Conservation (phyloP, 1,284 basidiomycete species). For the Hortiboletus rubellus region DNA sequence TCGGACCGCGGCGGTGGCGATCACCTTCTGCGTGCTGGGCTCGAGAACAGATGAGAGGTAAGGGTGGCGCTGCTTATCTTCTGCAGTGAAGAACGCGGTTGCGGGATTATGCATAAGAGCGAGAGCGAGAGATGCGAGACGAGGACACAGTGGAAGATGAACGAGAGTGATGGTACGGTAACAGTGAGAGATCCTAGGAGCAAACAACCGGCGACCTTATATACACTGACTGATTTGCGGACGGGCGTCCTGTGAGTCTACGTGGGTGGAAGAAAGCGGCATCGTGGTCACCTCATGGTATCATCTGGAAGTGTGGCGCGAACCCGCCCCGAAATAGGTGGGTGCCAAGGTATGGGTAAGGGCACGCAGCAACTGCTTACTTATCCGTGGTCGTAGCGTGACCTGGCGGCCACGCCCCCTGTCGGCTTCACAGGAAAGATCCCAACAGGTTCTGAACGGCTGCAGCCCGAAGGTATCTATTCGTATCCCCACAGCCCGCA, state of each 20-base stretch:
- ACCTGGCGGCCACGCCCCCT: conserved; percentile 19
- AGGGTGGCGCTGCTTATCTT: conserved; percentile 40
- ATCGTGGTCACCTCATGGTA: conserved; percentile 37
- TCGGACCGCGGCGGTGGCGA: conserved; percentile 39
- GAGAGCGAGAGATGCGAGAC: conserved; percentile 1
- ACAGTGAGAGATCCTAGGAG: conserved; percentile 17
- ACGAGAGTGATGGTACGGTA: conserved; percentile 21
- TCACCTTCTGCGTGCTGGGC: conserved; percentile 36
- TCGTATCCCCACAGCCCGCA: conserved; percentile 30
- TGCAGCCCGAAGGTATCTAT: conserved; percentile 24
- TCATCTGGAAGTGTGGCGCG: conserved; percentile 34
- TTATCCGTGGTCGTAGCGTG: conserved; percentile 17
- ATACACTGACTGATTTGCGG: conserved; percentile 31
- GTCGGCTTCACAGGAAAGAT: conserved; percentile 22
- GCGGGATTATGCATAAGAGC: conserved; percentile 32
- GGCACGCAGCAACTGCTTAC: conserved; percentile 24
- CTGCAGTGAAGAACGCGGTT: conserved; percentile 37
- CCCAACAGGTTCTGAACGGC: conserved; percentile 16
- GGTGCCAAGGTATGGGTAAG: conserved; percentile 29
- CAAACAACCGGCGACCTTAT: conserved; percentile 27
- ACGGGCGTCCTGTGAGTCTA: conserved; percentile 22
- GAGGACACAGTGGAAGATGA: conserved; percentile 9
- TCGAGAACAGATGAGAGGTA: conserved; percentile 41
- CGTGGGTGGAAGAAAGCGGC: conserved; percentile 34
- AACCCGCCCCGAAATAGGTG: conserved; percentile 30